A percentile compares a stretch with the other conserved stretches of the same genome.
Conservation (phyloP, 306 rosid species). For the Cicer bijugum region DNA sequence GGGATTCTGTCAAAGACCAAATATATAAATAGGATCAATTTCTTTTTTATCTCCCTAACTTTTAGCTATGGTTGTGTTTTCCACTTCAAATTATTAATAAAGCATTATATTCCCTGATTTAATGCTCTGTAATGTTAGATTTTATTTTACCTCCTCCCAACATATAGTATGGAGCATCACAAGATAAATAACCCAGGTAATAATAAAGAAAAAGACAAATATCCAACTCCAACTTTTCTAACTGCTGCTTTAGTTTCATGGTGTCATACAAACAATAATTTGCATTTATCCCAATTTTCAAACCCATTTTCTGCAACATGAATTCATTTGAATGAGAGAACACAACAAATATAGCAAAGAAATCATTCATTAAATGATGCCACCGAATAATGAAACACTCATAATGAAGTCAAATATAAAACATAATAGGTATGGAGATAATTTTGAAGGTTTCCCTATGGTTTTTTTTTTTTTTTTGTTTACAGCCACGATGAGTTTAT, state of each 20-base stretch:
- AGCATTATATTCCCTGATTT: neutral
- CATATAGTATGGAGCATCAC: neutral
- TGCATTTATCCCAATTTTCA: neutral
- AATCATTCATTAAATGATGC: neutral
- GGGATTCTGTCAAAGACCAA: neutral
- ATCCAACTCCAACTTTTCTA: slow-evolving; percentile 5
- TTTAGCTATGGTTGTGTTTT: neutral
- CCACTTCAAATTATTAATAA: neutral
- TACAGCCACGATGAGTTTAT: slow-evolving; percentile 9
- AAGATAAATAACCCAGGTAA: neutral
- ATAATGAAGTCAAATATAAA: neutral
- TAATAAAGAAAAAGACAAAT: neutral
- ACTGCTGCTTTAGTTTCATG: slow-evolving; percentile 18
- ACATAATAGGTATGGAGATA: neutral
- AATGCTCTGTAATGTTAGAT: slow-evolving; percentile 13
- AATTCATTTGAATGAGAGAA: neutral
- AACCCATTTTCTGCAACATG: neutral
- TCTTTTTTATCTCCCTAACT: neutral
- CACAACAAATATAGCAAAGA: neutral
- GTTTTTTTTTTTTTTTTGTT: neutral
- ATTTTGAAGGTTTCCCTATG: neutral
- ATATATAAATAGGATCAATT: neutral
- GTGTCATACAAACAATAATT: slow-evolving; percentile 6
- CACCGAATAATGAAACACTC: slow-evolving; percentile 10
- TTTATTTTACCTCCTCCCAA: neutral